phyloP scores from a whole-genome alignment of 306 rosid genomes.

The Spatholobus suberectus region DNA sequence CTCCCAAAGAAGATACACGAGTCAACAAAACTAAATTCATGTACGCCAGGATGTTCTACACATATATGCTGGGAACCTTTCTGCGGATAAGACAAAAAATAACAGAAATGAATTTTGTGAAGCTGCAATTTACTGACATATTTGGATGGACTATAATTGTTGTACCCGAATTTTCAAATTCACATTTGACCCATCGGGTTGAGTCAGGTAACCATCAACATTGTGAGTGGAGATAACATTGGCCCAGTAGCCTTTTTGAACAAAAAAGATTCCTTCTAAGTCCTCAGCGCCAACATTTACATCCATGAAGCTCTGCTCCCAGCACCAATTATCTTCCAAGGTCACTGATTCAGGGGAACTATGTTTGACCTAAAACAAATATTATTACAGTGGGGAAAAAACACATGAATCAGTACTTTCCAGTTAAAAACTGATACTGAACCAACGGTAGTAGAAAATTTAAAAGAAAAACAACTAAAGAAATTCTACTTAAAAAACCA shows the following conservation, averaged over 20 bases:
- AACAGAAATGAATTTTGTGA: conserved; percentile 42
- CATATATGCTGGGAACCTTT: conserved; percentile 91
- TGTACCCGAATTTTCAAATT: conserved; percentile 78
- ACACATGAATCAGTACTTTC: conserved; percentile 29
- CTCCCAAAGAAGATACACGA: conserved; percentile 93
- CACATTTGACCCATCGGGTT: conserved; percentile 65
- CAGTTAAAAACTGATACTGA: conserved; percentile 25
- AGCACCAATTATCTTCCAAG: conserved; percentile 90
- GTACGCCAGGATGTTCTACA: conserved; percentile 85
- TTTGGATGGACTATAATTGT: conserved; percentile 30
- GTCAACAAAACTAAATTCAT: conserved; percentile 77
- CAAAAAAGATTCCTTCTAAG: conserved; percentile 70
- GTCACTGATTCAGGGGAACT: conserved; percentile 52
- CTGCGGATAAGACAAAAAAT: conserved; percentile 64
- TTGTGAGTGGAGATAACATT: conserved; percentile 83
- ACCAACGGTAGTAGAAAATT: conserved; percentile 17
- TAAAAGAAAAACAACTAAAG: conserved; percentile 10
- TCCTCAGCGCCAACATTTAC: conserved; percentile 82
- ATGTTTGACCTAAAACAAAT: conserved; percentile 71
- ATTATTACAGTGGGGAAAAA: conserved; percentile 23
- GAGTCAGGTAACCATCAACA: conserved; percentile 80
- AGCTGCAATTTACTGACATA: conserved; percentile 34
- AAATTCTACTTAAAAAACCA: conserved; percentile 7
- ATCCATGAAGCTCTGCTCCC: conserved; percentile 79
- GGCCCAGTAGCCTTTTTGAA: conserved; percentile 92